Conservation (phyloP, 495 filamentous ascomycete genomes). For the Neurospora sp. region DNA sequence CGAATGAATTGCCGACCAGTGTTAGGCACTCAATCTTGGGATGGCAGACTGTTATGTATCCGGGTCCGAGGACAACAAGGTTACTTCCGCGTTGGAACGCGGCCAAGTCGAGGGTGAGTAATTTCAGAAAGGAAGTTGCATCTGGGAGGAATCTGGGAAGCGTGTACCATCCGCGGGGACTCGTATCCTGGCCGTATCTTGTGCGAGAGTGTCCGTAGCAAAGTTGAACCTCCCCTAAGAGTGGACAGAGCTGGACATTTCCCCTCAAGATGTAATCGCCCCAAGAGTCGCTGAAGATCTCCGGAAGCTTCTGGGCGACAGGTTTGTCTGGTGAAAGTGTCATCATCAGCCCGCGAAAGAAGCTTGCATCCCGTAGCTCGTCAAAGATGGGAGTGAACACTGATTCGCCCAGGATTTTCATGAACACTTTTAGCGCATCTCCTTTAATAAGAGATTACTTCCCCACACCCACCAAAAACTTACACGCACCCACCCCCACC, state of each 20-base stretch:
- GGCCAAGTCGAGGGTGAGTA: not conserved
- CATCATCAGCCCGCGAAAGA: not conserved
- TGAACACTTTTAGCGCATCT: no score
- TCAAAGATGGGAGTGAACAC: not conserved
- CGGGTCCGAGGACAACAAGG: not conserved
- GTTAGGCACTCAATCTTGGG: not conserved
- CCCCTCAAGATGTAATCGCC: not conserved
- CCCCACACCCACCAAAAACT: not conserved
- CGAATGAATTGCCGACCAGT: not conserved
- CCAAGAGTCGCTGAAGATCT: not conserved
- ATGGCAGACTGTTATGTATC: not conserved
- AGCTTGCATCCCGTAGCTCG: not conserved
- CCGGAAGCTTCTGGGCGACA: not conserved
- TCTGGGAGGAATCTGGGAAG: no score
- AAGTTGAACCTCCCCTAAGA: no score
- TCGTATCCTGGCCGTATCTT: no score
- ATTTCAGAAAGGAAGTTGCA: not conserved
- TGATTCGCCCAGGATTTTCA: no score
- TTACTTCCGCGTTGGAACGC: not conserved
- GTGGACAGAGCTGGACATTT: not conserved
- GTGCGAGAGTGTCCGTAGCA: no score
- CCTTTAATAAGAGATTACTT: no score
- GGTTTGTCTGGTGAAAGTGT: not conserved
- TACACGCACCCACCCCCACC: not conserved
- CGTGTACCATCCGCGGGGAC: no score